These are phyloP conservation scores for Cryptococcus sp. DNA, from an alignment of 1,284 basidiomycete genomes.

Conservation along the genomic window DNA sequence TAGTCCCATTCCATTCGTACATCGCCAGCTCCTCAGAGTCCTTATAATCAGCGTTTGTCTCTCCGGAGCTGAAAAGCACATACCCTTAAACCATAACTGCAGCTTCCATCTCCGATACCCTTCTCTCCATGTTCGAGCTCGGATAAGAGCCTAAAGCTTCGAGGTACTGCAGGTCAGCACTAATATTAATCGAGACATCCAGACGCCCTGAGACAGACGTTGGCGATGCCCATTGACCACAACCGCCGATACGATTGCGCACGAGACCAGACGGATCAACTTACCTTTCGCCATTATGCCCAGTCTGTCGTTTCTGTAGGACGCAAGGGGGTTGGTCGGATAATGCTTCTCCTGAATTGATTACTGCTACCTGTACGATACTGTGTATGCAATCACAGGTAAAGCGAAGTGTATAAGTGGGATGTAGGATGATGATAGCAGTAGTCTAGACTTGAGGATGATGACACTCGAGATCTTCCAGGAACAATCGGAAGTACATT, in stretches of 20 bases:
- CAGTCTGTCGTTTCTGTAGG: not conserved
- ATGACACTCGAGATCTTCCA: not conserved
- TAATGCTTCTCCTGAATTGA: too few species aligned
- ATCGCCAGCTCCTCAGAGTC: slow-evolving; percentile 91
- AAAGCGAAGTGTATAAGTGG: too few species aligned
- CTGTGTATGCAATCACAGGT: too few species aligned
- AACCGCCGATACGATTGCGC: too few species aligned
- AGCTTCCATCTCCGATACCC: slow-evolving; percentile 95
- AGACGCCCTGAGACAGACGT: too few species aligned
- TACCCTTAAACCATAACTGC: slow-evolving; percentile 84
- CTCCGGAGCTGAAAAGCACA: not conserved
- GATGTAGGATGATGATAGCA: too few species aligned
- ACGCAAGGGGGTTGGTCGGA: too few species aligned
- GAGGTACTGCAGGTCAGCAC: slow-evolving; percentile 62
- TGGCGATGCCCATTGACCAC: too few species aligned
- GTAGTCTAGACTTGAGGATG: not conserved
- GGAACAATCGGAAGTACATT: not conserved
- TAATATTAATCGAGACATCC: too few species aligned
- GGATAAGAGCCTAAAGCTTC: slow-evolving; percentile 93
- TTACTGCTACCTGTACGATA: too few species aligned
- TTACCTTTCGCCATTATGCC: slow-evolving; percentile 9
- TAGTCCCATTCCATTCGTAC: slow-evolving; percentile 98
- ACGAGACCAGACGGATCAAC: not conserved
- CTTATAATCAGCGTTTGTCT: slow-evolving; percentile 14
- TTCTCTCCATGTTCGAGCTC: slow-evolving; percentile 99